Base-by-base conservation (phyloP, 371 early-diverging fungal species). In the Rhizopus sp. region DNA sequence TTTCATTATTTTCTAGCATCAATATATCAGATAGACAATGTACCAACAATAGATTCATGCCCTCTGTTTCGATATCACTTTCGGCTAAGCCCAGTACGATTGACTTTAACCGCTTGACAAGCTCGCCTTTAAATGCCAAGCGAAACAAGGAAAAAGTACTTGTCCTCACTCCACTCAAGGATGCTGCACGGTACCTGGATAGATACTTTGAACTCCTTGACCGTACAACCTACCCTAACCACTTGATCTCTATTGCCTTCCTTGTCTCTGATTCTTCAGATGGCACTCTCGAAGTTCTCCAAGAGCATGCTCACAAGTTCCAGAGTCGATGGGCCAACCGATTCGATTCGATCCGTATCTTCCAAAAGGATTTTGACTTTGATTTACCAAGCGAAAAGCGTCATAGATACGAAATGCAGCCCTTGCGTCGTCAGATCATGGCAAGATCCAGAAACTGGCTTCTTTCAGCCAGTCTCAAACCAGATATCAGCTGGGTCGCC, bases 231-330 rank as follows among this genome's bases (percentile, higher is more conserved):
- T 84, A 83, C 47, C 83, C 83, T 2, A 80, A 82, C 46, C 63
- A 73, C 46, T 62, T 78, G 45, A 79, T 80, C 49, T 84, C 85
- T 1, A 52, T 84, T 5, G 84, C 80, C 13, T 83, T 84, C 51
- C 68, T 84, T 5, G 83, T 84, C 4, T 84, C 85, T 4, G 85
- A 84, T 59, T 82, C 85, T 6, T 73, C 72, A 0, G 85, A 84
- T 49, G 56, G 68, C 39, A 84, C 83, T 0, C 56, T 82, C 37
- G 69, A 72, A 23, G 58, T 70, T 23, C 67, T 84, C 2, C 66
- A 75, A 33, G 65, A 63, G 9, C 69, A 80, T 10, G 69, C 68
- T 5, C 51, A 74, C 13, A 40, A 52, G 4, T 54, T 68, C 30
- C 59, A 63, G 29, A 60, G 60, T 7, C 52, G 60, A 7, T 53